Evolutionary conservation across 225 moss, liverwort and hornwort genomes (phyloP).

Genomic region (Straminergon stramineum): DNA sequence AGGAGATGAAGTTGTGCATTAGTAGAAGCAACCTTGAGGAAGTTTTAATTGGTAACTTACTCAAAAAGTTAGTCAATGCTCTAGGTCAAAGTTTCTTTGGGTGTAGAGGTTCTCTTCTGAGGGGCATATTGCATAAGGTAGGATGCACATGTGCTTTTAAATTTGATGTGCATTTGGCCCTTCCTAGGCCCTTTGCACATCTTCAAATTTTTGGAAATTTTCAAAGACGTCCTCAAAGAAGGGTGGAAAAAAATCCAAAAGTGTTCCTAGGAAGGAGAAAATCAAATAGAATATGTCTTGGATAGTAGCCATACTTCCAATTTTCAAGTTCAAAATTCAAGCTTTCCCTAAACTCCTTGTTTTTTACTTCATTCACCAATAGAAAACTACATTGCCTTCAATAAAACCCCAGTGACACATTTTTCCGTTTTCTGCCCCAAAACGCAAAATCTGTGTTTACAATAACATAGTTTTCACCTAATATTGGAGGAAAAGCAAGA

Average conservation of each 20-base stretch:
- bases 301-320: not conserved
- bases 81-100: too few relatives aligned
- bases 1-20: too few relatives aligned
- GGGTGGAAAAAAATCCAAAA: not conserved
- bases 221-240: rapidly evolving
- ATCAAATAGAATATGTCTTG: rapidly evolving
- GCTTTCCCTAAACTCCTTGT: not conserved
- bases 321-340: not conserved
- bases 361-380: not conserved
- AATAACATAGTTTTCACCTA: too few relatives aligned
- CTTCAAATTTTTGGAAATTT: not conserved
- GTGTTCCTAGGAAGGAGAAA: rapidly evolving
- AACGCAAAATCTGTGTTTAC: too few relatives aligned
- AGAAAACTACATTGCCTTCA: too few relatives aligned
- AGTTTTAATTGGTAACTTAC: not conserved
- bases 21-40: not conserved
- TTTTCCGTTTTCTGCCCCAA: too few relatives aligned
- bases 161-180: not conserved
- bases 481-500: not conserved
- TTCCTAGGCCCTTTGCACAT: too few relatives aligned
- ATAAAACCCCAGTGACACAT: too few relatives aligned
- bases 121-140: too few relatives aligned
- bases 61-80: not conserved
- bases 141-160: not conserved
- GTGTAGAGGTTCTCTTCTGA: too few relatives aligned